A percentile compares a stretch with the other conserved stretches of the same genome.
phyloP scores from a whole-genome alignment of 2,329 filamentous ascomycete genomes.

The Capronia epimyces region DNA sequence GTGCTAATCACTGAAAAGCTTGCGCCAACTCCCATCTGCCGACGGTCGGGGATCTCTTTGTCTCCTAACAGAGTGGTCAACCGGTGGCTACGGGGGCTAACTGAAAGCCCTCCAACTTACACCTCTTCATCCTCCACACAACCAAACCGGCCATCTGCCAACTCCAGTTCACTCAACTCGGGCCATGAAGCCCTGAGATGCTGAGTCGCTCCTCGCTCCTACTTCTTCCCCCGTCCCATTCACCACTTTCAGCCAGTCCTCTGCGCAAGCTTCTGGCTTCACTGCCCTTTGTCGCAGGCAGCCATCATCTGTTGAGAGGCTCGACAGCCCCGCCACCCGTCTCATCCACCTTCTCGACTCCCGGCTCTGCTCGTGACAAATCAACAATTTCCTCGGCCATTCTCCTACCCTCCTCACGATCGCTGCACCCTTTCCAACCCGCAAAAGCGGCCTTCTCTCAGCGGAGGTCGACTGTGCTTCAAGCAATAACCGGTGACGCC shows the following conservation, averaged over 20 bases:
- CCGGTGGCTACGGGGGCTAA: neutral
- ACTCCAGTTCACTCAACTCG: neutral
- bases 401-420: conserved; percentile 5
- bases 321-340: conserved; percentile 14
- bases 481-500: conserved; percentile 24
- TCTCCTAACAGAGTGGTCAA: neutral
- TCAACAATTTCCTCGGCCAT: conserved; percentile 13
- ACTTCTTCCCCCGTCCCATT: conserved; percentile 9
- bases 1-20: neutral
- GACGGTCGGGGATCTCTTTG: neutral
- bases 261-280: conserved; percentile 4
- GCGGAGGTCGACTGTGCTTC: conserved; percentile 19
- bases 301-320: conserved; percentile 2
- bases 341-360: conserved; percentile 7
- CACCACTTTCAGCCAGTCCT: neutral
- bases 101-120: neutral
- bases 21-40: neutral
- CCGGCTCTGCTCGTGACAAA: conserved; percentile 16
- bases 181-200: conserved; percentile 25
- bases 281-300: neutral
- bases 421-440: neutral
- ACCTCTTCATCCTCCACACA: conserved; percentile 10
- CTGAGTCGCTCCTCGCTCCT: conserved; percentile 16
- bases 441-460: conserved; percentile 1
- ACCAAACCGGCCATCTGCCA: conserved; percentile 10